Evolutionary conservation across 1,284 basidiomycete genomes (phyloP), one percentile per base, ranked within the genome.

Genomic region (Mycena citricolor): DNA sequence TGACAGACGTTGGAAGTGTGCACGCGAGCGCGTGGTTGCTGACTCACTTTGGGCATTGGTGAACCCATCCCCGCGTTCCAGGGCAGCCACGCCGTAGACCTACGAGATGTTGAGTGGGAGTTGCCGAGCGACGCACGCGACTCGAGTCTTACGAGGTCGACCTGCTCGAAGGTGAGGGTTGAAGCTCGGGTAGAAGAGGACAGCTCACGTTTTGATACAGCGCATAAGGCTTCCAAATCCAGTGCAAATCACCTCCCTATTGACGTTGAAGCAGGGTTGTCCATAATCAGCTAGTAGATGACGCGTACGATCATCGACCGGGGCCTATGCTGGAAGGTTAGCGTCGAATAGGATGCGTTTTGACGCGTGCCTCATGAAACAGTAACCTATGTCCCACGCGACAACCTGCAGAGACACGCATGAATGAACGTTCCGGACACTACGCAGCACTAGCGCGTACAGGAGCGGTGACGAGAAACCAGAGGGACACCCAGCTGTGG

Each of bases 151-250:
- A 69, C 70, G 47, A 62, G 51, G 49, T 67, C 65, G 40, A 73
- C 55, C 63, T 68, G 39, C 11, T 17, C 14, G 38, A 22, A 22
- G 36, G 26, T 7, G 33, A 39, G 26, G 8, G 33, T 5, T 22
- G 12, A 32, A 13, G 5, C 19, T 23, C 30, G 32, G 36, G n/a
- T 25, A 32, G 24, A 19, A 12, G 29, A 26, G 29, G 33, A 16
- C 21, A 36, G 13, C n/a, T 21, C 32, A 94, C 70, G 32, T 85
- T 69, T 54, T 86, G 83, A 63, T 92, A 91, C 22, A 89, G 58
- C 43, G 69, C 76, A 61, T 93, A 93, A 2, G 89, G 89, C 51
- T 77, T 71, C 91, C 90, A 94, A 36, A 94, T 77, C 89, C 88
- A 93, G 54, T 90, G 83, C 29, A 92, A 70, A 65, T 92, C 88